Evolutionary conservation across 768 basidiomycete species (phyloP).

Genomic region (Amanita pallidorosea): DNA sequence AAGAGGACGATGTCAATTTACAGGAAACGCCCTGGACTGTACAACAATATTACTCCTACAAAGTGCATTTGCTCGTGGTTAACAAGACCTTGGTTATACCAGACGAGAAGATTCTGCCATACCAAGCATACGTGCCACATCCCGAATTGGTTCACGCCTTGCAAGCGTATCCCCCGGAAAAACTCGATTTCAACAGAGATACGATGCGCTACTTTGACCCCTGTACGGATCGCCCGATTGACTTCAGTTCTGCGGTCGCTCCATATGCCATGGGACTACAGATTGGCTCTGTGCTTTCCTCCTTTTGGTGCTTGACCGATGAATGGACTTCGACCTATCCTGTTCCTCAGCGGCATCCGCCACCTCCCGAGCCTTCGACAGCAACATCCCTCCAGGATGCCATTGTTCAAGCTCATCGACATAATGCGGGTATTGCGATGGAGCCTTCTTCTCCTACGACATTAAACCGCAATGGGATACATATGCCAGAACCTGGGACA

Average conservation of each 20-base stretch:
- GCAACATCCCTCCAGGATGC: constrained; percentile 28
- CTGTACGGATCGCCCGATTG: constrained; percentile 19
- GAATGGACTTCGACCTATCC: constrained; percentile 46
- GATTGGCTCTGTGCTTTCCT: constrained; percentile 51
- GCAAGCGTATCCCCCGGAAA: constrained; percentile 28
- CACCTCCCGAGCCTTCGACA: constrained; percentile 4
- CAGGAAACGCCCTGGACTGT: constrained; percentile 40
- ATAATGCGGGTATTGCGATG: constrained; percentile 21
- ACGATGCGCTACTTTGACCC: constrained; percentile 43
- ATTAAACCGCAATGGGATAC: neutral
- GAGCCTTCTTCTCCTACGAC: neutral
- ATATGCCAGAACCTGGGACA: neutral
- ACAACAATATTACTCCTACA: constrained; percentile 52
- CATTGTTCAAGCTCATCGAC: constrained; percentile 33
- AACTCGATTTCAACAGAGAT: constrained; percentile 31
- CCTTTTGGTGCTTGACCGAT: constrained; percentile 64
- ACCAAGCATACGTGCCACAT: constrained; percentile 55
- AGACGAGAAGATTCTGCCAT: constrained; percentile 60
- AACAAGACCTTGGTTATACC: constrained; percentile 34
- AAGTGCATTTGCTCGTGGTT: constrained; percentile 56
- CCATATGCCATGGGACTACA: constrained; percentile 66
- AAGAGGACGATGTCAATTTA: constrained; percentile 13
- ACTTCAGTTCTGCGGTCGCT: constrained; percentile 43
- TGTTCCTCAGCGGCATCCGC: constrained; percentile 17
- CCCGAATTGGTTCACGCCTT: constrained; percentile 41